These are phyloP conservation scores for Diplosphaera chodatii DNA, from an alignment of 139 green algal genomes.

Conservation along the genomic window DNA sequence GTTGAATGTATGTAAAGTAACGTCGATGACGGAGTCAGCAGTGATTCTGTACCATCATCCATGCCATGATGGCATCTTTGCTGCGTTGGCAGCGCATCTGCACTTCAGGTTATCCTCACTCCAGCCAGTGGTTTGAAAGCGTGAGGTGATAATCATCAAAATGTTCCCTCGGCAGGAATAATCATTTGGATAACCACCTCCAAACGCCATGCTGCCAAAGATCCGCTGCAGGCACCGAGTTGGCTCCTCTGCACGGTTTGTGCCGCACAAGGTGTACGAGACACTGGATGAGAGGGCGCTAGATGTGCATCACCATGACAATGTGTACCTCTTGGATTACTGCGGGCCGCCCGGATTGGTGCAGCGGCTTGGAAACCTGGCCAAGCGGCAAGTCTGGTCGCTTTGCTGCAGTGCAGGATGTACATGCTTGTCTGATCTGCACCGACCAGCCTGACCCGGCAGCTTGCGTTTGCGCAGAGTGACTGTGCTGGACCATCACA, in stretches of 20 bases:
- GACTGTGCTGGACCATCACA: constrained; percentile 64
- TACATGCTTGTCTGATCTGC: too few relatives aligned
- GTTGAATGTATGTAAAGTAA: too few relatives aligned
- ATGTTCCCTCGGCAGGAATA: too few relatives aligned
- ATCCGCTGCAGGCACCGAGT: too few relatives aligned
- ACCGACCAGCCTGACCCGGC: too few relatives aligned
- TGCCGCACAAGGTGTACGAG: constrained; percentile 10
- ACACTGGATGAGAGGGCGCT: not conserved
- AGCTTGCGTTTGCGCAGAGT: constrained; percentile 21
- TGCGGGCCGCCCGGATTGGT: constrained; percentile 36
- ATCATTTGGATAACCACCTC: too few relatives aligned
- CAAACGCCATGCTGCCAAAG: too few relatives aligned
- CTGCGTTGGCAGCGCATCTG: constrained; percentile 27
- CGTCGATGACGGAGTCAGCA: not conserved
- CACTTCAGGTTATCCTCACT: too few relatives aligned
- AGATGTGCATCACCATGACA: constrained; percentile 9
- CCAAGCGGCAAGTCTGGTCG: not conserved
- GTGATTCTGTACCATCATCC: constrained; percentile 36
- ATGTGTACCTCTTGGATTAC: constrained; percentile 50
- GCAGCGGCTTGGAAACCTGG: constrained; percentile 8
- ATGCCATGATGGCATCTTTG: constrained; percentile 35
- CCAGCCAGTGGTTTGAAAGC: too few relatives aligned
- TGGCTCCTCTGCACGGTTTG: not conserved
- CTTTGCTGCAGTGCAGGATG: too few relatives aligned
- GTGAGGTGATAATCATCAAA: too few relatives aligned